Percentiles rank a stretch among this genome's conserved stretches.
Evolutionary conservation across 345 rosid genomes (phyloP).

Genomic region (Gynandropsis gynandra): DNA sequence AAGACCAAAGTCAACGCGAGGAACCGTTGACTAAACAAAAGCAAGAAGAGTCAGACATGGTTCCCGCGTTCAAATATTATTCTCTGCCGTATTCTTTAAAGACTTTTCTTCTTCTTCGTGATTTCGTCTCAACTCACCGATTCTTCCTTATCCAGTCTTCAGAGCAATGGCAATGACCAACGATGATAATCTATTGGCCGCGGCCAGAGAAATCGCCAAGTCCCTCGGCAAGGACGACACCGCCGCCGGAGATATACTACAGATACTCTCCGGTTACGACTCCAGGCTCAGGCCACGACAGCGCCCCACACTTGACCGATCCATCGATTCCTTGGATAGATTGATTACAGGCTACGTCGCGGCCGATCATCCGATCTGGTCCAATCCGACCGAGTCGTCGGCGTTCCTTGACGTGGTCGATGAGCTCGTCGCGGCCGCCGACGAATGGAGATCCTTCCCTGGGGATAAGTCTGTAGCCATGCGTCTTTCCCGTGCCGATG

Average conservation of each 20-base stretch:
- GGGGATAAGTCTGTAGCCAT: conserved; percentile 38
- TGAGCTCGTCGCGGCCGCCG: conserved; percentile 40
- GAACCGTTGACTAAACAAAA: too few species aligned
- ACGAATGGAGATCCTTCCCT: conserved; percentile 46
- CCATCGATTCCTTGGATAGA: conserved; percentile 46
- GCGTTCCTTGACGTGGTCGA: conserved; percentile 68
- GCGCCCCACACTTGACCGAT: conserved; percentile 38
- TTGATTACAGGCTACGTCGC: conserved; percentile 67
- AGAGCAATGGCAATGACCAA: conserved; percentile 45
- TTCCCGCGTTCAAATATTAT: too few species aligned
- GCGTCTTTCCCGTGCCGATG: conserved; percentile 62
- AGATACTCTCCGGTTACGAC: conserved; percentile 73
- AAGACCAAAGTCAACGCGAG: too few species aligned
- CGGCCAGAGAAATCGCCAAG: conserved; percentile 89
- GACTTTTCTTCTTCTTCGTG: conserved; percentile 18
- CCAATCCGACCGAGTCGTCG: conserved; percentile 61
- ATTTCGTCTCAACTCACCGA: conserved; percentile 17
- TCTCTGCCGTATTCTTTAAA: too few species aligned
- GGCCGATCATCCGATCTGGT: conserved; percentile 67
- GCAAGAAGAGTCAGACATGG: conserved; percentile 27
- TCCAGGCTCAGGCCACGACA: conserved; percentile 26
- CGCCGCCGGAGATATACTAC: conserved; percentile 80
- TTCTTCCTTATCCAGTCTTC: neutral
- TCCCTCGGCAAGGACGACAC: conserved; percentile 72
- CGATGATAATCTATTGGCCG: conserved; percentile 77